Base-by-base conservation (phyloP, 805 yeast species). In the Teunomyces atbi region DNA sequence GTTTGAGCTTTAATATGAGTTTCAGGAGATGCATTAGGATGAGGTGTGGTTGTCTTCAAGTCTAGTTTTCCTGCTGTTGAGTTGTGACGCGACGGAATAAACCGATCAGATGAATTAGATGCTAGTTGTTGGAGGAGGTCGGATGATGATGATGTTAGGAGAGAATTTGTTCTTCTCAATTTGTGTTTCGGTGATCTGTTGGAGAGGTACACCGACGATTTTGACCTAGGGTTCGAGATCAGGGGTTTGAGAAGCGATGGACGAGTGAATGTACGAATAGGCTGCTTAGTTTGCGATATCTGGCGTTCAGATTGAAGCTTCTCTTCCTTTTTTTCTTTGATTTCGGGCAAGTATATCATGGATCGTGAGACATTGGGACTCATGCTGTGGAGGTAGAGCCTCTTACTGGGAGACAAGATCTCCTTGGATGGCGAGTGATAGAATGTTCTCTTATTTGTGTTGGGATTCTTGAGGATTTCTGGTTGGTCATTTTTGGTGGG, bases 1-100 rank as follows among this genome's bases (percentile, higher is more conserved):
- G 79, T 77, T 57, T 78, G 82, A 3, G 77, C 77, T 53, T 73
- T 74, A 37, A 80, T 78, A 56, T 79, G 82, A 5, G 79, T 76
- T 49, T 72, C 71, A 1, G 84, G 84, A 45, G 79, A 71, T 13
- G 76, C 76, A 55, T 71, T 69, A 2, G 77, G 77, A 45, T 62
- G 72, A 2, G 74, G 75, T 15, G 55, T 49, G n/a, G 58, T 50
- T n/a, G 53, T 55, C 6, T 51, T 46, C 11, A 71, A 61, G 37
- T 70, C 62, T 26, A 73, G 57, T 42, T 68, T 69, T n/a, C 72
- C 68, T 3, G 67, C 58, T 2, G 68, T 64, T 3, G 74, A 60
- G 53, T 72, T 72, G 39, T 69, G 70, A 43, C 70, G 65, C 29
- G 74, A 67, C 29, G 77, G 77, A 47, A 73, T 73, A 50, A 73